Conservation (phyloP, 768 basidiomycete species). For the Termitomyces sp. region DNA sequence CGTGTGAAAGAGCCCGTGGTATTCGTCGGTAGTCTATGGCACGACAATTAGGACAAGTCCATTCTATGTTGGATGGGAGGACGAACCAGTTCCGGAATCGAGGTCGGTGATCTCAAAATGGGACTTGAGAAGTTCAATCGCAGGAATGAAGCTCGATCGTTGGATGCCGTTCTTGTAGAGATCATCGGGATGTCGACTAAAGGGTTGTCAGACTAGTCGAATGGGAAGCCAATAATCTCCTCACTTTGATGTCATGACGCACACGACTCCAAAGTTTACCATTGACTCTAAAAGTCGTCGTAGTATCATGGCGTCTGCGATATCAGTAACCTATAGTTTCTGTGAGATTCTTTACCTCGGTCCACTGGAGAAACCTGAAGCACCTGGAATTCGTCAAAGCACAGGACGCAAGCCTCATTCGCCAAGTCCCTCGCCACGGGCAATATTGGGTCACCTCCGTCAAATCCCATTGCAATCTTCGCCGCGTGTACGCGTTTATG, state of each 20-base stretch:
- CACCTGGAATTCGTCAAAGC: slow-evolving; percentile 99
- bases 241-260: slow-evolving; percentile 96
- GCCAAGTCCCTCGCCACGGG: slow-evolving; percentile 89
- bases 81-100: slow-evolving; percentile 88
- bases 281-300: slow-evolving; percentile 85
- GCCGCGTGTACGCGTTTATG: slow-evolving; percentile 88
- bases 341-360: neutral
- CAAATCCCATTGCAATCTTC: slow-evolving; percentile 66
- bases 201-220: slow-evolving; percentile 3
- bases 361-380: slow-evolving; percentile 5
- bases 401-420: slow-evolving; percentile 78
- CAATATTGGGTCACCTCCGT: slow-evolving; percentile 78
- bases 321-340: slow-evolving; percentile 78
- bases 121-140: slow-evolving; percentile 89
- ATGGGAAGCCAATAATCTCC: slow-evolving; percentile 24
- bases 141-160: slow-evolving; percentile 89
- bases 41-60: slow-evolving; percentile 3
- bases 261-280: slow-evolving; percentile 85
- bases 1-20: slow-evolving; percentile 89
- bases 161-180: slow-evolving; percentile 99
- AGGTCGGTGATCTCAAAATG: slow-evolving; percentile 88
- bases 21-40: slow-evolving; percentile 92
- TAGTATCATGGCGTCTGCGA: slow-evolving; percentile 97
- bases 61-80: neutral
- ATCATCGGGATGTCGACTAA: slow-evolving; percentile 94